phyloP scores from a whole-genome alignment of 176 grass and related monocot species.

The Hsuehochloa calcarea region DNA sequence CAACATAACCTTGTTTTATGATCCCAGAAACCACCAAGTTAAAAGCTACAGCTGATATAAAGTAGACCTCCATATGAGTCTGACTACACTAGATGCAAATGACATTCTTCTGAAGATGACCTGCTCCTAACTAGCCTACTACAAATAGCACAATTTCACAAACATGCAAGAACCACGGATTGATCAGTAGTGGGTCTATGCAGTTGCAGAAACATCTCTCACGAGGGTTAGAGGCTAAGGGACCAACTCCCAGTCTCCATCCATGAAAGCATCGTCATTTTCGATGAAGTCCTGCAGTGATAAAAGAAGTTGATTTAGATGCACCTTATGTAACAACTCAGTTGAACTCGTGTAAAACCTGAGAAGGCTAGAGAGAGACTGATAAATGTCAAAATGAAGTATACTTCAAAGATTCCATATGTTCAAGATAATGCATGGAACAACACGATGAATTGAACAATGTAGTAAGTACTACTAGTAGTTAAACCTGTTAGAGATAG shows the following conservation, averaged over 20 bases:
- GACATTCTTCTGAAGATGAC: not conserved
- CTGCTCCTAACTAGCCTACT: constrained; percentile 22
- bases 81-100: not conserved
- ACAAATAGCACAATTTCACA: not conserved
- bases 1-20: not conserved
- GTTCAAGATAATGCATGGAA: not conserved
- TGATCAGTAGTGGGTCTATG: not conserved
- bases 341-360: not conserved
- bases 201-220: not conserved
- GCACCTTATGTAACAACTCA: not conserved
- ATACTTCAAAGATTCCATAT: not conserved
- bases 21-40: not conserved
- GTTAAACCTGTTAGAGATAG: not conserved
- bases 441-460: not conserved
- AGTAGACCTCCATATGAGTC: not conserved
- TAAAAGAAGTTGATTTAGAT: not conserved
- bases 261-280: not conserved
- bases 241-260: not conserved
- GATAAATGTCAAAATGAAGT: not conserved
- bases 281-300: not conserved
- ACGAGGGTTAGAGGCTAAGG: not conserved
- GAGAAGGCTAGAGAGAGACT: not conserved
- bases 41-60: not conserved
- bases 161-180: not conserved
- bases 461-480: not conserved